Conservation (phyloP, 129 eudicot species). For the Saussurea involucrata region DNA sequence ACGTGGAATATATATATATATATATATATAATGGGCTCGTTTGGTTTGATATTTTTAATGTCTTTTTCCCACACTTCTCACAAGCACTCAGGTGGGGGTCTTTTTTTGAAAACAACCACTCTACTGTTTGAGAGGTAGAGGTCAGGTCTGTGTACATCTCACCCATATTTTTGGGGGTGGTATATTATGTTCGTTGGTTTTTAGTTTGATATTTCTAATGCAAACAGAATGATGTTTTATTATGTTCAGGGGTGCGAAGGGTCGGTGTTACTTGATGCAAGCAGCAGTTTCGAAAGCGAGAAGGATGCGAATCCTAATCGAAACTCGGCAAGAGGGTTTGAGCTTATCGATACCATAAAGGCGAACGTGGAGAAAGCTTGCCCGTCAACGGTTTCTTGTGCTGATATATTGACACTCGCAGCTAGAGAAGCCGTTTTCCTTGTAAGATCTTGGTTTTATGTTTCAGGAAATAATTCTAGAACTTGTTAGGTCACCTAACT, state of each 20-base stretch:
- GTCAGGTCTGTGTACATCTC: background rate
- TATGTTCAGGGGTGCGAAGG: constrained; percentile 70
- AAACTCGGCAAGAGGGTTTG: constrained; percentile 72
- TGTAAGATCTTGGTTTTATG: constrained; percentile 36
- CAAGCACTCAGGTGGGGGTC: background rate
- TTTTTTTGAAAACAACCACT: background rate
- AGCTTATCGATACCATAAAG: constrained; percentile 64
- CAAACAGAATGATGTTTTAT: background rate
- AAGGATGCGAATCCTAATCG: constrained; percentile 56
- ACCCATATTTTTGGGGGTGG: too few species aligned
- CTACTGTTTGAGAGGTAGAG: background rate
- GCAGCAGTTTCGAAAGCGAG: constrained; percentile 52
- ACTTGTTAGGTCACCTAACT: background rate
- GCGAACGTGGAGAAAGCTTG: constrained; percentile 71
- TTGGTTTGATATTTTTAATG: background rate
- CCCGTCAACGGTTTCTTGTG: constrained; percentile 70
- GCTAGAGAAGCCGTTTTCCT: constrained; percentile 58
- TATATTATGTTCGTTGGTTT: background rate
- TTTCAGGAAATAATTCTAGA: background rate
- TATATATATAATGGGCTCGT: too few species aligned
- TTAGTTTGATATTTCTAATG: background rate
- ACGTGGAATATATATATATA: background rate
- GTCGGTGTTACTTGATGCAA: constrained; percentile 65
- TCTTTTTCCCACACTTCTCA: background rate
- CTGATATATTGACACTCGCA: constrained; percentile 69